A percentile compares a stretch with the other conserved stretches of the same genome.
Evolutionary conservation across 345 rosid species (phyloP).

Genomic region (Mercurialis annua): DNA sequence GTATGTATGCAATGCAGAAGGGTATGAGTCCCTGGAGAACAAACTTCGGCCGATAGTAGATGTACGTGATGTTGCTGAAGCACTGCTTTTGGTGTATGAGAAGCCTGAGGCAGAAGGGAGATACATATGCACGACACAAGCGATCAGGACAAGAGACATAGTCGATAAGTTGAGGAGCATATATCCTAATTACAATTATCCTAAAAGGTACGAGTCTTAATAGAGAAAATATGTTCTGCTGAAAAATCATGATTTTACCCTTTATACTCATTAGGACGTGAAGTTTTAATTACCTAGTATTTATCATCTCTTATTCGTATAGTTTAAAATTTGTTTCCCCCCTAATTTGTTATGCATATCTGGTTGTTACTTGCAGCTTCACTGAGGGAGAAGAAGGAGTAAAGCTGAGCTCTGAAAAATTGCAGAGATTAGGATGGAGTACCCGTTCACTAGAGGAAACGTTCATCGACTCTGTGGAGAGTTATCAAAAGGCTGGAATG

Average conservation of each 20-base stretch:
- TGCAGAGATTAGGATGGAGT: not conserved
- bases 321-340: too few relatives aligned
- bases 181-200: slow-evolving; percentile 55
- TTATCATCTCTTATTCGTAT: not conserved
- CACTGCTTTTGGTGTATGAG: slow-evolving; percentile 56
- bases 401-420: slow-evolving; percentile 25
- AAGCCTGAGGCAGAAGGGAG: slow-evolving; percentile 64
- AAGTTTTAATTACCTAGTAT: too few relatives aligned
- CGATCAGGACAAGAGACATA: slow-evolving; percentile 21
- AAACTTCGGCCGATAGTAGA: slow-evolving; percentile 23
- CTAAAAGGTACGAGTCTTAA: slow-evolving; percentile 34
- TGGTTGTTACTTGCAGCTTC: slow-evolving; percentile 16
- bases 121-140: slow-evolving; percentile 47
- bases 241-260: not conserved
- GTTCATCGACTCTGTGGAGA: not conserved
- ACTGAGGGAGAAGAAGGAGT: slow-evolving; percentile 16
- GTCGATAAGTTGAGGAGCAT: slow-evolving; percentile 48
- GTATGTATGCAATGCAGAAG: not conserved
- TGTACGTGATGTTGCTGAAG: slow-evolving; percentile 62
- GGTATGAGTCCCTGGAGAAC: not conserved
- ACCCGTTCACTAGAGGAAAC: not conserved
- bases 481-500: not conserved
- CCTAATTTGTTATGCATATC: not conserved
- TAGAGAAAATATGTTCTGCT: too few relatives aligned
- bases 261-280: too few relatives aligned